Percentiles rank a stretch among this genome's conserved stretches.
These are phyloP conservation scores for Simplicillium aogashimaense DNA, from an alignment of 2,329 filamentous ascomycete species.

Conservation along the genomic window DNA sequence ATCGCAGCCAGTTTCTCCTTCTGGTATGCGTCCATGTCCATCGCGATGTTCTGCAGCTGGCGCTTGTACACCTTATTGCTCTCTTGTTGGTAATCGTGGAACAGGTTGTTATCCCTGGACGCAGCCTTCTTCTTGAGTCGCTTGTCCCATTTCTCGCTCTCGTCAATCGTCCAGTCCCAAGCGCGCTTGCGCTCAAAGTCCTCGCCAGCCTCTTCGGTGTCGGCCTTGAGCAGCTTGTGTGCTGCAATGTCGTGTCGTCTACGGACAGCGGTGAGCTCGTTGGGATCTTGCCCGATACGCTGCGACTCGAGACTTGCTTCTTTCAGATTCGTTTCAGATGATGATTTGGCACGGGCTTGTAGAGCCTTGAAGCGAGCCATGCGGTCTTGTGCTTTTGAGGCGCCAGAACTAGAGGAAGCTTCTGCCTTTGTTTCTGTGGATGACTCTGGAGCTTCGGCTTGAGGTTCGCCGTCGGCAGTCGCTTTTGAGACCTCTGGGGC, in stretches of 20 bases:
- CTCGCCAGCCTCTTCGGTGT: constrained; percentile 72
- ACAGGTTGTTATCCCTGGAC: constrained; percentile 76
- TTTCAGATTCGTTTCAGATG: constrained; percentile 65
- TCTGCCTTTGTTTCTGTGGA: too few species aligned
- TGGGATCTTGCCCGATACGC: constrained; percentile 66
- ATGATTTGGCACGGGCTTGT: constrained; percentile 68
- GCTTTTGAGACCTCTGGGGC: constrained; percentile 9
- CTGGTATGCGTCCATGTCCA: constrained; percentile 77
- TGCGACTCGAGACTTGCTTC: constrained; percentile 78
- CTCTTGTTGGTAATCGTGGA: constrained; percentile 81
- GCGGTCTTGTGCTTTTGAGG: constrained; percentile 50
- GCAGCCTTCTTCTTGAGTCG: constrained; percentile 76
- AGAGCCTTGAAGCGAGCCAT: constrained; percentile 79
- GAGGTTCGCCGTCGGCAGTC: constrained; percentile 5
- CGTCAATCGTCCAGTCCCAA: constrained; percentile 97
- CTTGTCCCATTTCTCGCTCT: constrained; percentile 89
- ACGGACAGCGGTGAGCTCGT: constrained; percentile 66
- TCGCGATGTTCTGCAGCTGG: constrained; percentile 67
- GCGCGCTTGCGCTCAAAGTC: constrained; percentile 97
- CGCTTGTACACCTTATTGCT: constrained; percentile 90
- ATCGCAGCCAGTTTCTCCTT: constrained; percentile 77
- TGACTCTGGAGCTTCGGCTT: constrained; percentile 8
- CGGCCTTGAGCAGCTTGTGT: constrained; percentile 88
- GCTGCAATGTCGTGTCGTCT: constrained; percentile 80
- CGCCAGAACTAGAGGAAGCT: constrained; percentile 12